Evolutionary conservation across 768 basidiomycete genomes (phyloP), one percentile per base, ranked within the genome.

Genomic region (Suillus sp.): DNA sequence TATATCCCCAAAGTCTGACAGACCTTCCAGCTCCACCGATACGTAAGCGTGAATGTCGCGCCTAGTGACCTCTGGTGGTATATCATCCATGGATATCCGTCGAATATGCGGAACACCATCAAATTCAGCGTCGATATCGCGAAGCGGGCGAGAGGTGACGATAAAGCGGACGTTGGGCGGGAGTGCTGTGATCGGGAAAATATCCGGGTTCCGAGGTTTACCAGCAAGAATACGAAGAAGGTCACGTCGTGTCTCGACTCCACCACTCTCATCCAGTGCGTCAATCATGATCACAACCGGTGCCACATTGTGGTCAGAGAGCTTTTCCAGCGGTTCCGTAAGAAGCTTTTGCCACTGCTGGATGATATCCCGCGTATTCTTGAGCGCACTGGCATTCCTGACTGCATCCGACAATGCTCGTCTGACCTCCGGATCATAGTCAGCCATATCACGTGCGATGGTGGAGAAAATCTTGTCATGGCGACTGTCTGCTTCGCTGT

Each of bases 211-310:
- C 4, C 4, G 45, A 34, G 34, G n/a, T 27, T 40, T 38, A 34
- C 32, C 20, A 6, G 60, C 2, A 38, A 66, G 27, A 20, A 65
- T 32, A 7, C 30, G 3, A 11, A 75, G 67, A 45, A 73, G 61
- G 2, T 34, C 22, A 16, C 43, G 37, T 14, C 66, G 64, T 6
- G 48, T 35, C 1, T 22, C 9, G 0, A 20, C 38, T 7, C 61
- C 57, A 11, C 62, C 62, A 43, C 66, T 67, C 47, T 65, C 68
- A 38, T 70, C 68, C 27, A 72, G 38, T 18, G 63, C 73, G 40
- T 75, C 74, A n/a, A 72, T 70, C 38, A 75, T 61, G 16, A 72
- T 59, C 18, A 71, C 37, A 10, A 74, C 64, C 27, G 69, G 72
- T 13, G 65, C 66, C 45, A 67, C 27, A 3, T 16, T 3, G 3